Evolutionary conservation across 805 yeast species (phyloP).

Genomic region (Dipodascus albidus): DNA sequence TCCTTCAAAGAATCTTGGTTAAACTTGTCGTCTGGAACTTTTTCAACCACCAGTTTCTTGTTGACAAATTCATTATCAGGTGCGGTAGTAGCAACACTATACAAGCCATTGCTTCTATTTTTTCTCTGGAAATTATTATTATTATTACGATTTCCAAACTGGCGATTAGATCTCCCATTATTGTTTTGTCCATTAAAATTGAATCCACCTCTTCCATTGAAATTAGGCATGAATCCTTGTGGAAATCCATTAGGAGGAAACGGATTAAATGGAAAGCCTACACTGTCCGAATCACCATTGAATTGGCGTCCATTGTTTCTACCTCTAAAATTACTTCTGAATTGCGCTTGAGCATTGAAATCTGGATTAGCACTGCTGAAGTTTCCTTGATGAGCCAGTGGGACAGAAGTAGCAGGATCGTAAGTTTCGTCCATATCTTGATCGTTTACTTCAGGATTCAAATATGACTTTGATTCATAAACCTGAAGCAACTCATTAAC

Average conservation of each 20-base stretch:
- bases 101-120: slow-evolving; percentile 5
- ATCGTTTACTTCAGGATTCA: neutral
- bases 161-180: neutral
- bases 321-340: slow-evolving; percentile 2
- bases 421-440: neutral
- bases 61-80: slow-evolving; percentile 22
- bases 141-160: neutral
- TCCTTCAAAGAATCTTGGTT: slow-evolving; percentile 24
- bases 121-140: neutral
- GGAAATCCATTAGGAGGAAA: neutral
- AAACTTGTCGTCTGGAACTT: slow-evolving; percentile 33
- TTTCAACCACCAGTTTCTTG: slow-evolving; percentile 30
- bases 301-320: neutral
- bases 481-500: slow-evolving; percentile 26
- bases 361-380: neutral
- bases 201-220: neutral
- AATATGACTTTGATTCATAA: slow-evolving; percentile 15
- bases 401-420: neutral
- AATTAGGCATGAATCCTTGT: neutral
- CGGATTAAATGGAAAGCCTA: neutral
- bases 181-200: neutral
- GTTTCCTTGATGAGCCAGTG: neutral
- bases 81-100: slow-evolving; percentile 11
- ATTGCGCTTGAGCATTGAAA: slow-evolving; percentile 1
- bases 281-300: neutral